Percentiles rank a stretch among this genome's conserved stretches.
Conservation (phyloP, 805 yeast genomes). For the Blastobotrys robertii region DNA sequence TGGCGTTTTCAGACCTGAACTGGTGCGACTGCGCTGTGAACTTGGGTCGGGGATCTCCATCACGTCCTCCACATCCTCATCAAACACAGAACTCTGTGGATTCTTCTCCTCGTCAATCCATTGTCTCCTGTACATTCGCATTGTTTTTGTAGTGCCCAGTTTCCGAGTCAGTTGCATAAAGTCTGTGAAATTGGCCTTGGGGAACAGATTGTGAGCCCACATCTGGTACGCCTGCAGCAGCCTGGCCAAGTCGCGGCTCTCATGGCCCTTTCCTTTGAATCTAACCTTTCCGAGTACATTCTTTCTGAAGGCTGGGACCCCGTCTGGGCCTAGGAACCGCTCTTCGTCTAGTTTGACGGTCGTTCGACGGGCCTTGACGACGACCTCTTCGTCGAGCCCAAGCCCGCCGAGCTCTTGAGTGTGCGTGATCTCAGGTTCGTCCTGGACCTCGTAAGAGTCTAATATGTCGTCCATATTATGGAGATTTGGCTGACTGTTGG, state of each 20-base stretch:
- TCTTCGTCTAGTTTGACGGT: slow-evolving; percentile 43
- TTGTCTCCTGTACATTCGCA: slow-evolving; percentile 8
- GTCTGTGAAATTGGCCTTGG: slow-evolving; percentile 70
- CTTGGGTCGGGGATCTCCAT: not conserved
- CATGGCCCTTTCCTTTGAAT: slow-evolving; percentile 35
- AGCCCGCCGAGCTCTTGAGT: not conserved
- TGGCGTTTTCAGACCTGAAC: not conserved
- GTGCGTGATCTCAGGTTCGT: no score
- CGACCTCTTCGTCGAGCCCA: slow-evolving; percentile 24
- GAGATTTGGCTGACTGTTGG: no score
- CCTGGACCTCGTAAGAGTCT: no score
- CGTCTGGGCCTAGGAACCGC: slow-evolving; percentile 42
- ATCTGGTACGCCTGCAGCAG: slow-evolving; percentile 51
- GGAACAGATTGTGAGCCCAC: slow-evolving; percentile 70
- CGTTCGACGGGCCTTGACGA: slow-evolving; percentile 21
- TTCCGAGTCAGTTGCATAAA: slow-evolving; percentile 45
- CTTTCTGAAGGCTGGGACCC: slow-evolving; percentile 43
- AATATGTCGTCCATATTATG: no score
- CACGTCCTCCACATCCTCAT: slow-evolving; percentile 3
- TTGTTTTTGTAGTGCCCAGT: slow-evolving; percentile 5
- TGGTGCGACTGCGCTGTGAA: not conserved
- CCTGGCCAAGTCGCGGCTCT: slow-evolving; percentile 39
- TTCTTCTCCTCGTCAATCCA: slow-evolving; percentile 9
- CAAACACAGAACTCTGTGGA: not conserved
- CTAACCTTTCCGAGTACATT: slow-evolving; percentile 18